Evolutionary conservation across 1,139 yeast genomes (phyloP).

Genomic region (Suhomyces anneliseae): DNA sequence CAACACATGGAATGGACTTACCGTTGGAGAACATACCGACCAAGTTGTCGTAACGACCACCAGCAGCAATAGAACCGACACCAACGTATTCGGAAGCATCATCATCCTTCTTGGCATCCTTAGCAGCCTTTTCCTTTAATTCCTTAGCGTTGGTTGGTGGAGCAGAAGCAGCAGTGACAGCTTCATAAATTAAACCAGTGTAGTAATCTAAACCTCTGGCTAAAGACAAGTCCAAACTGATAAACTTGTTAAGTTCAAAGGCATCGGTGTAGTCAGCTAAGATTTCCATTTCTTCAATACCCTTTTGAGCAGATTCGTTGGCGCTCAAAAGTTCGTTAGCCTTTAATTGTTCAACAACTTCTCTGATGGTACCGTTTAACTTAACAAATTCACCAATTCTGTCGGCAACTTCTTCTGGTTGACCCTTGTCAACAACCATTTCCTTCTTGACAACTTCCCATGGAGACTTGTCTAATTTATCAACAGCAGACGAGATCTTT

Average conservation of each 20-base stretch:
- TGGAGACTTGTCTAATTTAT: conserved; percentile 90
- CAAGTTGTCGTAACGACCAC: conserved; percentile 94
- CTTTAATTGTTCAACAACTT: conserved; percentile 59
- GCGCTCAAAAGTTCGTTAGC: conserved; percentile 56
- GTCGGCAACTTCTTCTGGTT: conserved; percentile 89
- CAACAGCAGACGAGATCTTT: conserved; percentile 91
- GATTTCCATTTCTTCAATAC: conserved; percentile 75
- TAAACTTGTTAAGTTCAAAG: conserved; percentile 59
- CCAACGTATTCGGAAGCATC: conserved; percentile 97
- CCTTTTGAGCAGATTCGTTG: conserved; percentile 74
- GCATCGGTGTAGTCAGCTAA: conserved; percentile 81
- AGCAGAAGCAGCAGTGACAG: conserved; percentile 91
- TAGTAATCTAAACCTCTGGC: conserved; percentile 98
- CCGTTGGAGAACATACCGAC: conserved; percentile 97
- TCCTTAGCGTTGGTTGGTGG: conserved; percentile 81
- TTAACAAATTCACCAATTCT: conserved; percentile 89
- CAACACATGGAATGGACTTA: conserved; percentile 95
- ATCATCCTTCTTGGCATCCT: conserved; percentile 44
- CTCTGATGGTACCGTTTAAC: conserved; percentile 72
- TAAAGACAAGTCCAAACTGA: conserved; percentile 87
- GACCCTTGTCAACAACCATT: conserved; percentile 87
- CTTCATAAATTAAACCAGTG: conserved; percentile 95
- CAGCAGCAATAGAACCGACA: conserved; percentile 97
- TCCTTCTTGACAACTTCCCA: conserved; percentile 94
- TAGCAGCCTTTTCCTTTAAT: conserved; percentile 54